These are phyloP conservation scores for Penicillium coprophilum DNA, from an alignment of 495 filamentous ascomycete species.

Conservation along the genomic window DNA sequence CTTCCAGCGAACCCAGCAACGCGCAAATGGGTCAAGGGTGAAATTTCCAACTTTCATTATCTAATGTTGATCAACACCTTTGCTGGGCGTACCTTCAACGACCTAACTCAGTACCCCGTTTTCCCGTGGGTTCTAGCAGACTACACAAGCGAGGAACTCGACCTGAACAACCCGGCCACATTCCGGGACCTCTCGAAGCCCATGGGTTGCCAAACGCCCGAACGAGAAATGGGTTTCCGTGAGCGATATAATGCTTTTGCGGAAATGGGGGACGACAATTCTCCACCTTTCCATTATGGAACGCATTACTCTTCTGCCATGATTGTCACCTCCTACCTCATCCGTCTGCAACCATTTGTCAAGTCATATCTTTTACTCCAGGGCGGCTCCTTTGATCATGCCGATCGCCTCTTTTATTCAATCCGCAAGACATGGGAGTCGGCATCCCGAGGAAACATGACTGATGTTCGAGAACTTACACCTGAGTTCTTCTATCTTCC, in stretches of 20 bases:
- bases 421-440: conserved; percentile 89
- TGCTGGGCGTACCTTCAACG: conserved; percentile 95
- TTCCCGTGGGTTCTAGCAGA: conserved; percentile 97
- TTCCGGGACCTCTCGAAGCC: conserved; percentile 94
- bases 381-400: conserved; percentile 94
- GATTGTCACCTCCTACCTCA: conserved; percentile 96
- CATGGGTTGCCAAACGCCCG: conserved; percentile 87
- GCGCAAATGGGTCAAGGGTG: conserved; percentile 86
- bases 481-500: conserved; percentile 97
- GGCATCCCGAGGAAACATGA: conserved; percentile 84
- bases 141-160: conserved; percentile 93
- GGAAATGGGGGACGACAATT: conserved; percentile 80
- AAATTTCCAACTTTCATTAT: conserved; percentile 98
- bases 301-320: conserved; percentile 99
- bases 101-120: conserved; percentile 95
- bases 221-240: conserved; percentile 71
- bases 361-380: conserved; percentile 96
- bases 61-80: conserved; percentile 98
- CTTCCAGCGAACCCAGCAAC: conserved; percentile 74
- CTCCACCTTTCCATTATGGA: conserved; percentile 90
- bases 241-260: conserved; percentile 84
- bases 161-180: conserved; percentile 74
- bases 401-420: conserved; percentile 92
- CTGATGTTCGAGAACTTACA: conserved; percentile 88
- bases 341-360: conserved; percentile 92